Evolutionary conservation across 345 rosid species (phyloP), one percentile per base, ranked within the genome.

Genomic region (Clarkia xantiana): DNA sequence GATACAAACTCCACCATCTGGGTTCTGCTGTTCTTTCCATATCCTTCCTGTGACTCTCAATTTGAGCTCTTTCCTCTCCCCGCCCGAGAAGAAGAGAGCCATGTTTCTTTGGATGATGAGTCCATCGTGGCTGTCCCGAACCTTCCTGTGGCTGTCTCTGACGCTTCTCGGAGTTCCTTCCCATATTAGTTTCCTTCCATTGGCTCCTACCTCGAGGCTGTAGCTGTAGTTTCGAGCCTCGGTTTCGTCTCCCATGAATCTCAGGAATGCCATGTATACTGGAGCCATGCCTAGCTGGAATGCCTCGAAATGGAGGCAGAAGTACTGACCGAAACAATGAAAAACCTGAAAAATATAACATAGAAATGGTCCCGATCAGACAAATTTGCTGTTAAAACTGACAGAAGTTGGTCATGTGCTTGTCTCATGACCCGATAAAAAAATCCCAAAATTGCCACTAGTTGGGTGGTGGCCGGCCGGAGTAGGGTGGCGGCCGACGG

Each of bases 281-380:
- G 97, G 95, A 51, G 89, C 97, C 89, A 84, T 75, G 9, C 93
- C 89, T 8, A 90, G 84, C 79, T 90, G 97, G 69, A 90, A 90
- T 25, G 95, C 97, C 66, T 83, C 95, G 60, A 90, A 86, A 61
- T 90, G 97, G n/a, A 86, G 86, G 62, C 97, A 86, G 69, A 86
- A 90, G 71, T 86, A 79, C 71, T 83, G 94, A 43, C 94, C 97
- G 52, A 82, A 86, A 70, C 95, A 86, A 59, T 90, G 81, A 65
- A 86, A 86, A 19, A 86, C 97, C 94, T 79, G 61, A 45, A 45
- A 57, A 42, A 56, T 40, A 59, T 55, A 25, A 60, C 56, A 55
- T 22, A 29, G 36, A 29, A 3, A 29, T 3, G 36, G 8, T 29
- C 8, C 36, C 6, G 14, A 15, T 15, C 18, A 44, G 15, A 59